These are phyloP conservation scores for Rhizophlyctis rosea DNA, from an alignment of 192 early-diverging fungal genomes.

Conservation along the genomic window DNA sequence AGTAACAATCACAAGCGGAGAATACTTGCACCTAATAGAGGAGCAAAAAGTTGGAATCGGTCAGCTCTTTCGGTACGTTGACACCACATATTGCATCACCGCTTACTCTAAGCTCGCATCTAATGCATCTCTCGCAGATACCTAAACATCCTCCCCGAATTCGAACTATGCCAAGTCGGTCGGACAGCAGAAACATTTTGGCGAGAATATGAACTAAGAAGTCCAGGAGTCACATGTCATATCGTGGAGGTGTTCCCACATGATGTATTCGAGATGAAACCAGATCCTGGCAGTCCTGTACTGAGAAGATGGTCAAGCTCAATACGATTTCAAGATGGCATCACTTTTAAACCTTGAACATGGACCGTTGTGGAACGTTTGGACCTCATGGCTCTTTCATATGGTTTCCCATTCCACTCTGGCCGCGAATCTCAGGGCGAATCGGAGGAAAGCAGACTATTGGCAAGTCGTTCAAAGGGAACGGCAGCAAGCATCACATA, in stretches of 20 bases:
- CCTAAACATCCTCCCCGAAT: constrained; percentile 47
- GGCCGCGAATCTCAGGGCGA: too few species aligned
- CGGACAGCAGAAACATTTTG: constrained; percentile 19
- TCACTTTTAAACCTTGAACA: too few species aligned
- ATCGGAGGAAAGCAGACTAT: too few species aligned
- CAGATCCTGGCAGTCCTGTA: too few species aligned
- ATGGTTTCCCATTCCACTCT: too few species aligned
- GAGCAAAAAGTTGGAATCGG: constrained; percentile 49
- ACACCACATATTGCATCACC: neutral
- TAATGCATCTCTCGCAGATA: constrained; percentile 22
- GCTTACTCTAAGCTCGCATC: neutral
- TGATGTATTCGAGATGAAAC: constrained; percentile 21
- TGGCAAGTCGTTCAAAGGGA: too few species aligned
- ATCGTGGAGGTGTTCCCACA: constrained; percentile 39
- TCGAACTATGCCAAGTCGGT: constrained; percentile 35
- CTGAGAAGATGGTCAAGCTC: too few species aligned
- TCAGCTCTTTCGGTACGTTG: constrained; percentile 45
- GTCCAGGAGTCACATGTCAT: constrained; percentile 24
- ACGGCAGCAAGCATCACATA: too few species aligned
- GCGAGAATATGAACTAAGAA: constrained; percentile 30
- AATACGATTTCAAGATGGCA: too few species aligned
- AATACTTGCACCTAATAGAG: constrained; percentile 31
- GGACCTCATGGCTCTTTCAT: too few species aligned
- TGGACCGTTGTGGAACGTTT: too few species aligned
- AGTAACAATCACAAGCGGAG: constrained; percentile 31